Evolutionary conservation across 352 stramenopile genomes (phyloP).

Genomic region (Pythium rhizo-oryzae): DNA sequence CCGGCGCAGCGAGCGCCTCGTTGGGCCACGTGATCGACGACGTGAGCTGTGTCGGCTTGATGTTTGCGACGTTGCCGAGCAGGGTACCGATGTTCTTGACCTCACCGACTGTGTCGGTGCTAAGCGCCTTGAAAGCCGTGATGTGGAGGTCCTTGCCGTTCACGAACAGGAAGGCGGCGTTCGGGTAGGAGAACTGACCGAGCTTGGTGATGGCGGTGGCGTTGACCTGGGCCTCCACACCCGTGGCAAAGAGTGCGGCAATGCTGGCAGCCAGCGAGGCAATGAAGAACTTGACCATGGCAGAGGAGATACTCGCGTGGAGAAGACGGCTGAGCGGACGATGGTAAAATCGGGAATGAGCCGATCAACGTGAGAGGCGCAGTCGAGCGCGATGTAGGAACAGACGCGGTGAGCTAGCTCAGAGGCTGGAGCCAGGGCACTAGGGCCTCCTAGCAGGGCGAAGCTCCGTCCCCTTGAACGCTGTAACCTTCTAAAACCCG

Average conservation of each 20-base stretch:
- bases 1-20: slow-evolving; percentile 15
- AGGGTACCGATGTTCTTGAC: slow-evolving; percentile 27
- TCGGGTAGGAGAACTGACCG: slow-evolving; percentile 22
- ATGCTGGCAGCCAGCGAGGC: neutral
- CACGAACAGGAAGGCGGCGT: slow-evolving; percentile 19
- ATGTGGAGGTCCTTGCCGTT: slow-evolving; percentile 22
- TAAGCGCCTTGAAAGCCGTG: slow-evolving; percentile 25
- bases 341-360: slow-evolving; percentile 6
- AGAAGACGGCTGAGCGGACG: neutral
- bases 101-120: slow-evolving; percentile 24
- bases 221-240: slow-evolving; percentile 12
- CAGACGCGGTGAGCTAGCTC: neutral
- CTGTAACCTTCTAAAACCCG: no score
- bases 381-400: neutral
- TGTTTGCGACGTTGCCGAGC: slow-evolving; percentile 17
- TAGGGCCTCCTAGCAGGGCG: no score
- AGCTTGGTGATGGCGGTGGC: slow-evolving; percentile 22
- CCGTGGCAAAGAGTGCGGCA: slow-evolving; percentile 1
- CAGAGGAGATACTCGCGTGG: neutral
- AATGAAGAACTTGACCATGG: neutral
- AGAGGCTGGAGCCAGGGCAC: no score
- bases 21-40: slow-evolving; percentile 19
- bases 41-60: slow-evolving; percentile 25
- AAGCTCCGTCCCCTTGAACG: no score
- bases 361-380: no score